Evolutionary conservation across 805 yeast species (phyloP).

Genomic region (Lachancea nothofagi): DNA sequence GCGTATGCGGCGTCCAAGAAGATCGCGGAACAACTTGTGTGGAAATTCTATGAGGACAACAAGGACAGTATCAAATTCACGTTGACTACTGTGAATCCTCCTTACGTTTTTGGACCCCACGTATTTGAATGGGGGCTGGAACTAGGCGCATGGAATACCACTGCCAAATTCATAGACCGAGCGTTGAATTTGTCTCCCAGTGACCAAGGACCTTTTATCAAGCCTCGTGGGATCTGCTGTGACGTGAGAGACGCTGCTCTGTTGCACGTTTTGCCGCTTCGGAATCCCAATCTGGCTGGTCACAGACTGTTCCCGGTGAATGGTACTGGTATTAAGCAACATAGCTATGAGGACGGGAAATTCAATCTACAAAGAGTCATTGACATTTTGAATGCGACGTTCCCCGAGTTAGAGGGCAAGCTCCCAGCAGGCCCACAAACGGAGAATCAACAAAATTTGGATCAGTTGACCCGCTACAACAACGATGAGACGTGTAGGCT

Average conservation of each 20-base stretch:
- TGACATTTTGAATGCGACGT: constrained; percentile 33
- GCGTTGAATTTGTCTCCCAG: constrained; percentile 27
- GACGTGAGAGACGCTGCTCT: constrained; percentile 62
- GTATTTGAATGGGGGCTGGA: constrained; percentile 40
- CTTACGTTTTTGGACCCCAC: constrained; percentile 58
- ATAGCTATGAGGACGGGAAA: constrained; percentile 19
- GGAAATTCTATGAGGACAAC: constrained; percentile 43
- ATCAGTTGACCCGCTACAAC: constrained; percentile 5
- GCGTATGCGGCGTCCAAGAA: constrained; percentile 58
- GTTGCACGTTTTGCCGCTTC: constrained; percentile 50
- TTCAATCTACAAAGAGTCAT: constrained; percentile 28
- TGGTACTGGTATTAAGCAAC: constrained; percentile 22
- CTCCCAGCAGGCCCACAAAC: constrained; percentile 36
- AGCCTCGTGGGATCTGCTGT: constrained; percentile 31
- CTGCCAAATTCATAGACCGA: constrained; percentile 36
- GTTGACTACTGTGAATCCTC: constrained; percentile 48
- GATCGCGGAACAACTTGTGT: constrained; percentile 56
- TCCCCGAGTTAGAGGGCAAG: constrained; percentile 41
- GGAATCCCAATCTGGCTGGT: constrained; percentile 32
- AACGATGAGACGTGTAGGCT: constrained; percentile 10
- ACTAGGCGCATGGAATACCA: constrained; percentile 38
- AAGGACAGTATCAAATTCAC: constrained; percentile 36
- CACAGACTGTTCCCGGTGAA: constrained; percentile 31
- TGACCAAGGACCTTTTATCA: constrained; percentile 14
- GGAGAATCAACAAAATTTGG: constrained; percentile 10